Conservation (phyloP, 2,329 filamentous ascomycete genomes). For the Clarireedia homoeocarpa region DNA sequence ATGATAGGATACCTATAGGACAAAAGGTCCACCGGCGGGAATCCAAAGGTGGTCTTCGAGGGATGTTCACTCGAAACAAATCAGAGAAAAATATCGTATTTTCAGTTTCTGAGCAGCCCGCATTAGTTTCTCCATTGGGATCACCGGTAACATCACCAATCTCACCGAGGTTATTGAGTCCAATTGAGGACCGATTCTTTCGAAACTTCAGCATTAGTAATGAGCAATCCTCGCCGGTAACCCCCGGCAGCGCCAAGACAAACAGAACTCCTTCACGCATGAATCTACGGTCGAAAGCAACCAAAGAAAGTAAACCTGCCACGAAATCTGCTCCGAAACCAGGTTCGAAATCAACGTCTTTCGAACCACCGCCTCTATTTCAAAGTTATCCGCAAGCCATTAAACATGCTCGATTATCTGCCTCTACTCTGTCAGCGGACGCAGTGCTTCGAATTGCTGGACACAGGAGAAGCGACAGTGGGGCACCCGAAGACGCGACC, state of each 20-base stretch:
- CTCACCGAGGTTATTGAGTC: conserved; percentile 13
- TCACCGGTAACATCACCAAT: not conserved
- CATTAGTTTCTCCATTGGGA: not conserved
- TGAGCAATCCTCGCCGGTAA: conserved; percentile 8
- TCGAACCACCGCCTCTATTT: conserved; percentile 71
- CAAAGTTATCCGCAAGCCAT: conserved; percentile 81
- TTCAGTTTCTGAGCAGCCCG: conserved; percentile 15
- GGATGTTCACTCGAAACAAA: conserved; percentile 26
- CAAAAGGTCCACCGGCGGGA: conserved; percentile 19
- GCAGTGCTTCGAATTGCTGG: conserved; percentile 51
- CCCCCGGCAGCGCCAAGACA: conserved; percentile 11
- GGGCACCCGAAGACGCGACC: conserved; percentile 26
- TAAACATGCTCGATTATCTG: conserved; percentile 63
- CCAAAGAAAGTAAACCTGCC: conserved; percentile 16
- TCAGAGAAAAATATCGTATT: conserved; percentile 16
- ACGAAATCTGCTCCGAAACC: conserved; percentile 13
- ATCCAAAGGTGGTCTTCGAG: conserved; percentile 25
- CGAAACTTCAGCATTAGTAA: conserved; percentile 9
- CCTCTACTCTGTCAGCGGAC: conserved; percentile 62
- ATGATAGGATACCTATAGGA: conserved; percentile 16
- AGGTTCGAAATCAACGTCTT: conserved; percentile 31
- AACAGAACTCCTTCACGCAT: conserved; percentile 19
- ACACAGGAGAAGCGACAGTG: conserved; percentile 43
- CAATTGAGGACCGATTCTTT: conserved; percentile 12
- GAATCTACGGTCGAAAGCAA: conserved; percentile 20